phyloP scores from a whole-genome alignment of 2,329 filamentous ascomycete genomes.

The Aspergillus hortae region DNA sequence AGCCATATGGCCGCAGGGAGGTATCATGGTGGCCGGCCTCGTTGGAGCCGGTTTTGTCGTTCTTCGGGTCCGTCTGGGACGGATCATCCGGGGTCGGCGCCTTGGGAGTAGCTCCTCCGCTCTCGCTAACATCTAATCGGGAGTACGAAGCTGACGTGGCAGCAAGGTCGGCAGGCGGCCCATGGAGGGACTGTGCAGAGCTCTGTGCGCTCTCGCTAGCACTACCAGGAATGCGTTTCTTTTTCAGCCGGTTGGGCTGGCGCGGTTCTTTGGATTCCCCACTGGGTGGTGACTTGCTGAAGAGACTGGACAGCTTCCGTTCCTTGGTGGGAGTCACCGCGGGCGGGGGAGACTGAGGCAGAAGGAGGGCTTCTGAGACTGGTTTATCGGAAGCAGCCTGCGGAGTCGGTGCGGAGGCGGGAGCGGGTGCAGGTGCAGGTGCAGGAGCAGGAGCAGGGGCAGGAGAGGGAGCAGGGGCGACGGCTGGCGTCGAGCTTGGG shows the following conservation, averaged over 20 bases:
- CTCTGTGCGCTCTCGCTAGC: conserved; percentile 85
- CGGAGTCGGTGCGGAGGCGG: neutral
- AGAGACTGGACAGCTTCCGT: conserved; percentile 64
- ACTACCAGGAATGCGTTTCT: conserved; percentile 74
- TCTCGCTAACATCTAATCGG: conserved; percentile 22
- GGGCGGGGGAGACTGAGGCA: conserved; percentile 37
- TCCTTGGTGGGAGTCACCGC: conserved; percentile 60
- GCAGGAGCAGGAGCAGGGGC: neutral
- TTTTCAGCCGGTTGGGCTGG: conserved; percentile 85
- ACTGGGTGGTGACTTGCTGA: conserved; percentile 61
- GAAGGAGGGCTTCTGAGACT: conserved; percentile 43
- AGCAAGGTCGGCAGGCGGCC: conserved; percentile 39
- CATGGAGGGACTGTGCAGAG: conserved; percentile 73
- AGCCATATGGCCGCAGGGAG: conserved; percentile 63
- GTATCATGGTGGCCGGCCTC: conserved; percentile 46
- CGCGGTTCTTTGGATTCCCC: conserved; percentile 59
- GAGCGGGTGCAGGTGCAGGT: neutral
- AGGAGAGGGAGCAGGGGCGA: neutral
- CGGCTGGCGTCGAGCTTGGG: neutral
- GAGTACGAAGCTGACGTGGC: conserved; percentile 20
- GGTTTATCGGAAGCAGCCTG: neutral
- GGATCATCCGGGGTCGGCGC: conserved; percentile 29
- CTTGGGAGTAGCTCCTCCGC: conserved; percentile 31
- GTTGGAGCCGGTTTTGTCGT: conserved; percentile 15
- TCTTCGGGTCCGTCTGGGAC: conserved; percentile 14